Conservation (phyloP, 805 yeast genomes). For the Candida tibetensis region DNA sequence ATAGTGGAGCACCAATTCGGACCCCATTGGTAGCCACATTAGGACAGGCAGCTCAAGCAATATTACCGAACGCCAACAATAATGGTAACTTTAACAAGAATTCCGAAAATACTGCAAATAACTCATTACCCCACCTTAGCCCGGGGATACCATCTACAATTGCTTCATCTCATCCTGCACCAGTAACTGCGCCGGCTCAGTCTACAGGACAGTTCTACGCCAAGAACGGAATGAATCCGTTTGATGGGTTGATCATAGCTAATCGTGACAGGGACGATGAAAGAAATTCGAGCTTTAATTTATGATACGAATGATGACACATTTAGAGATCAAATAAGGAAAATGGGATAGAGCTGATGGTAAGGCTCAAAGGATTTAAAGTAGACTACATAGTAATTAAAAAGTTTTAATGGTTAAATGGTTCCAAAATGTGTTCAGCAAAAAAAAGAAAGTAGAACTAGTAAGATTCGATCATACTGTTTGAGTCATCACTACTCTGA, state of each 20-base stretch:
- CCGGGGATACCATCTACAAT: not conserved
- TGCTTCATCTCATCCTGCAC: conserved; percentile 5
- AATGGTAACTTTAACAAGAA: not conserved
- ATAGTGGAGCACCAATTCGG: conserved; percentile 16
- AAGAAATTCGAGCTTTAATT: conserved; percentile 5
- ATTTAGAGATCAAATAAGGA: not conserved
- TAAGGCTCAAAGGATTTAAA: not conserved
- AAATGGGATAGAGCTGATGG: not conserved
- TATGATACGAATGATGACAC: conserved; percentile 1
- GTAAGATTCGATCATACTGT: too few relatives aligned
- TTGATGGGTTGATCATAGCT: conserved; percentile 37
- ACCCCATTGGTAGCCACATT: conserved; percentile 26
- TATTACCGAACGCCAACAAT: not conserved
- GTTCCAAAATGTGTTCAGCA: too few relatives aligned
- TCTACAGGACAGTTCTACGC: conserved; percentile 34
- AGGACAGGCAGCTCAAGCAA: conserved; percentile 12
- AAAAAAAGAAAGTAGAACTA: too few relatives aligned
- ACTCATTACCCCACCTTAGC: too few relatives aligned
- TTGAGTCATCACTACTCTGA: not conserved
- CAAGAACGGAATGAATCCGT: conserved; percentile 36
- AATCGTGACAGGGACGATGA: conserved; percentile 8
- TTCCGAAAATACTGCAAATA: too few relatives aligned
- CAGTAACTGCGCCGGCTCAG: conserved; percentile 28
- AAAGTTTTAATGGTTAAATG: too few relatives aligned
- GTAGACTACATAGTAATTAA: too few relatives aligned